Base-by-base conservation (phyloP, 306 rosid genomes). In the Begonia loranthoides region DNA sequence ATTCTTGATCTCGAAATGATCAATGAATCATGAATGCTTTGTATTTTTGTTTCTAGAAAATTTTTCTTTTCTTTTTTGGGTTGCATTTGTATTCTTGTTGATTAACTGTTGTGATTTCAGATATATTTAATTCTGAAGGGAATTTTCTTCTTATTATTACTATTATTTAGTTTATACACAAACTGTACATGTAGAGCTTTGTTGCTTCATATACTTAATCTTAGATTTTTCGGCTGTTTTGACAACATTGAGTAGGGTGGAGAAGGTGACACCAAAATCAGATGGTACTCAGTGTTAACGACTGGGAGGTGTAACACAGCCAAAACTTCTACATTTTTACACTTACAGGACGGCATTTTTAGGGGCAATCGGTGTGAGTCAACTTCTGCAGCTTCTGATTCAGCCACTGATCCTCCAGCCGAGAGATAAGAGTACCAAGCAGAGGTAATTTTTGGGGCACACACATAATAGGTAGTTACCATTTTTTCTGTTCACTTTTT, bases 341-440 rank as follows among this genome's bases (percentile, higher is more conserved):
- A 66, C 38, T 54, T 66, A 56, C 71, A 72, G 50, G 66, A 34
- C 9, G 63, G 68, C 39, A 10, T 76, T 33, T 67, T 63, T 51
- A 59, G 69, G 47, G 68, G 76, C n/a, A 72, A 64, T 39, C 76
- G 99, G 58, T 70, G 58, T 66, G 93, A 86, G 71, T 82, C 96
- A 46, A 76, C 82, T 65, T 83, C 94, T 44, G 74, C 87, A 0
- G 93, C 83, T 24, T 80, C 99, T 17, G 77, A 77, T 67, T 65
- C 90, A 11, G 78, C 95, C 0, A 65, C 52, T 43, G 11, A 73
- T 6, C 71, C 79, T 5, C 77, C 88, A 0, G 76, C 70, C 11
- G 93, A 92, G 80, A 83, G 51, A 61, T 75, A 66, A 1, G 94
- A 92, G 72, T 92, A 92, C 57, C 99, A 92, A 77, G 96, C 99